A percentile compares a stretch with the other conserved stretches of the same genome.
Conservation (phyloP, 352 stramenopile genomes). For the Hyaloperonospora brassicae region DNA sequence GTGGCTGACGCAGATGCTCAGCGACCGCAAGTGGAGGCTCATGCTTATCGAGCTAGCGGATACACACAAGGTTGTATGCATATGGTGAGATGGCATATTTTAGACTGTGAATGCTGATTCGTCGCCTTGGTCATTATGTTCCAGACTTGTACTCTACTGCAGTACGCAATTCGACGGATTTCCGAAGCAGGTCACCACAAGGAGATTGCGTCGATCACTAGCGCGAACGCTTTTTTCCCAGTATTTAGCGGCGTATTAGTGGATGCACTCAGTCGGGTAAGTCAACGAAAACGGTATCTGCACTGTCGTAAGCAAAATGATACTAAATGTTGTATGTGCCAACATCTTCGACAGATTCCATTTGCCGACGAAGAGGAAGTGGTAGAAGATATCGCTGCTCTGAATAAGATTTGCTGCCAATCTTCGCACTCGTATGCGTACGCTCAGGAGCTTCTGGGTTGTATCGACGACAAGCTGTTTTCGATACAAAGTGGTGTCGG, state of each 20-base stretch:
- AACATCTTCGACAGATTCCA: constrained; percentile 50
- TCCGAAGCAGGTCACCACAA: constrained; percentile 83
- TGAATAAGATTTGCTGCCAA: constrained; percentile 82
- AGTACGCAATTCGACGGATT: constrained; percentile 82
- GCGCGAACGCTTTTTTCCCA: constrained; percentile 77
- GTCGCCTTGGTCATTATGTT: constrained; percentile 7
- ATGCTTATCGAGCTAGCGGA: constrained; percentile 84
- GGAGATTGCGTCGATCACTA: constrained; percentile 80
- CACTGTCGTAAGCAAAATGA: background rate
- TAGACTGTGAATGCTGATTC: constrained; percentile 5
- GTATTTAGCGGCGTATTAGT: constrained; percentile 78
- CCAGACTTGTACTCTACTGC: constrained; percentile 71
- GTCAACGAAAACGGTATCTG: background rate
- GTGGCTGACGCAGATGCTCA: constrained; percentile 81
- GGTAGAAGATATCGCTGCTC: constrained; percentile 52
- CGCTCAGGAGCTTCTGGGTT: constrained; percentile 62
- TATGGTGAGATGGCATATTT: background rate
- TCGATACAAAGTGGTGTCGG: constrained; percentile 35
- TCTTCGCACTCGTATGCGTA: constrained; percentile 82
- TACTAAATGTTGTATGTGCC: background rate
- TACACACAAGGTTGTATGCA: constrained; percentile 57
- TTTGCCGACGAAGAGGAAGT: constrained; percentile 76
- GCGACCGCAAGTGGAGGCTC: constrained; percentile 67
- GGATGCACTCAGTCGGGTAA: constrained; percentile 67
- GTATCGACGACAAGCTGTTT: constrained; percentile 65